Evolutionary conservation across 345 rosid species (phyloP), one percentile per base, ranked within the genome.

Genomic region (Rhodamnia argentea): DNA sequence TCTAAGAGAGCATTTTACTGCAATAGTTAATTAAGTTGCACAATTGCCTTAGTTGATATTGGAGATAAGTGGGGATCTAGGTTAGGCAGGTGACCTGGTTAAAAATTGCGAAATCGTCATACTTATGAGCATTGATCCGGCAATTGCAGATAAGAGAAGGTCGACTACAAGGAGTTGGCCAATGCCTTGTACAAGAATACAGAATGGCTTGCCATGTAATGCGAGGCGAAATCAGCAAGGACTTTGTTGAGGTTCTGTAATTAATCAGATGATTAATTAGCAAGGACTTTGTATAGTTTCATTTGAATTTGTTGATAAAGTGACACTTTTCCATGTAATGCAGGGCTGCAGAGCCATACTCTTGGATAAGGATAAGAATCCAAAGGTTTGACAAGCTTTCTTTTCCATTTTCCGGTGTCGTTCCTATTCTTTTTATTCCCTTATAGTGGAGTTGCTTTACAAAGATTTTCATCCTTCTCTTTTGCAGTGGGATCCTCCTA

Each of bases 301-400:
- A 16, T 51, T 22, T 42, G 18, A 74, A 62, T 57, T 32, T 40
- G 52, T 26, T 42, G 13, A 52, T 52, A 26, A 42, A 16, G 70
- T 84, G 3, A 84, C 53, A 75, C 29, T 53, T 58, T 3, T 15
- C 57, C 13, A 85, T 81, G 27, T 59, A 37, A 86, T 90, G 87
- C 93, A 96, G 99, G 99, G 99, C 85, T 95, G 98, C 92, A 93
- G 99, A 90, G 99, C 99, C 87, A 90, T 95, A 82, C 90, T 96
- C 86, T 40, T 94, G 86, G 98, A 96, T 75, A 96, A 96, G 90
- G 99, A 95, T 89, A 95, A 85, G 90, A 96, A 93, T 85, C 98
- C 98, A 53, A 93, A 94, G 97, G 99, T 95, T 76, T 56, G 83
- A 54, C 56, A 18, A 53, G 60, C 89, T 18, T 56, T 82, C 52